Base-by-base conservation (phyloP, 1,139 yeast genomes). In the Spencermartinsiella ligniputridi region DNA sequence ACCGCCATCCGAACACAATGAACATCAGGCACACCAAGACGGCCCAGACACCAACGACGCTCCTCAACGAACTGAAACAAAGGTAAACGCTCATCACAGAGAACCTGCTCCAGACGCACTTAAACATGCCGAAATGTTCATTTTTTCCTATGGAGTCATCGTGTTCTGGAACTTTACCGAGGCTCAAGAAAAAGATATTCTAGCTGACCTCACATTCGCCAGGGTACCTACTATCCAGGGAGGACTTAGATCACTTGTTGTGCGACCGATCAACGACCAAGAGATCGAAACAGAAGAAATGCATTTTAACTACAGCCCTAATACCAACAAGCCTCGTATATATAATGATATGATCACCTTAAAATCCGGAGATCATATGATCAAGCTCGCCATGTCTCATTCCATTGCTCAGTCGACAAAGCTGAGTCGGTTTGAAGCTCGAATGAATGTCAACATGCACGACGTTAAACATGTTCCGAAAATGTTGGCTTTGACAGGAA, bases 81-180 rank as follows among this genome's bases (percentile, higher is more conserved):
- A n/a, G n/a, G 13, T 27, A 6, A 27, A 27, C 15, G 12, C 15
- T 15, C 15, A 9, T 9, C 32, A 27, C 32, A 6, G 39, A 12
- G 44, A 39, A 3, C 30, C 41, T 22, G 41, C 32, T 3, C 38
- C 33, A 25, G 46, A 42, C 22, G 70, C 79, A 49, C 71, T 80
- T 15, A 83, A 82, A 52, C 95, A 87, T 62, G 97, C 96, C 0
- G 97, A 92, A 59, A 76, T 92, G 74, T 92, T 92, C 59, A 78
- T 92, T 4, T 82, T 92, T 61, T 81, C 81, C 45, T 92, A 92
- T 60, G 98, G 98, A 13, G 95, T 92, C 18, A 88, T 92, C 16
- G 97, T 92, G 13, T 90, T 92, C 60, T 92, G 98, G 98, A 92
- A 92, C 61, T 89, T 92, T 55, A 82, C 94, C 2, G 97, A 89